Conservation (phyloP, 1,284 basidiomycete species). For the Cutaneotrichosporon curvatum region DNA sequence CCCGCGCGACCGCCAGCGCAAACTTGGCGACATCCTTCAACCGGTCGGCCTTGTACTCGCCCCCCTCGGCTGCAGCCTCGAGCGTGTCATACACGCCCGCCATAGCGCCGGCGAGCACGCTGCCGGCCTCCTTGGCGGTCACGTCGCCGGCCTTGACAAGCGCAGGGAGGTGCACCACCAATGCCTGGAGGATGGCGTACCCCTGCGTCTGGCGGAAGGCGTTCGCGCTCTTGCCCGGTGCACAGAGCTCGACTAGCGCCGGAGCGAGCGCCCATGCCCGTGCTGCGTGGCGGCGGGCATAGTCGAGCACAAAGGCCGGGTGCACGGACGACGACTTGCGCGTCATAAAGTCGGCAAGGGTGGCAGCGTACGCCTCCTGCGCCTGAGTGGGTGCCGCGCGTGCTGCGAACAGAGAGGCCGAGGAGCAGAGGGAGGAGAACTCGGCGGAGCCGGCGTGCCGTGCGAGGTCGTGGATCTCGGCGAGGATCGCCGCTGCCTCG, state of each 20-base stretch:
- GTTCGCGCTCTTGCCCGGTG: conserved; percentile 52
- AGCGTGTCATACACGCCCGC: conserved; percentile 54
- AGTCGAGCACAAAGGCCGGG: conserved; percentile 69
- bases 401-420: conserved; percentile 66
- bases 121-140: conserved; percentile 45
- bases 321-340: conserved; percentile 74
- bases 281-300: conserved; percentile 61
- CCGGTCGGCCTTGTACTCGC: conserved; percentile 56
- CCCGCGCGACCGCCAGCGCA: conserved; percentile 59
- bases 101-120: conserved; percentile 53
- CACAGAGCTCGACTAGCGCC: conserved; percentile 52
- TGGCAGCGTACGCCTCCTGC: conserved; percentile 55
- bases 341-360: conserved; percentile 68
- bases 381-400: conserved; percentile 50
- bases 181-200: conserved; percentile 62
- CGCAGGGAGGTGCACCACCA: conserved; percentile 58
- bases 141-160: conserved; percentile 48
- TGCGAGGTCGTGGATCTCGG: conserved; percentile 66
- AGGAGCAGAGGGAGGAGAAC: conserved; percentile 61
- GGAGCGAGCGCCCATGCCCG: conserved; percentile 62
- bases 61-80: conserved; percentile 49
- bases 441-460: conserved; percentile 57
- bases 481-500: conserved; percentile 50
- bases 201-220: conserved; percentile 67
- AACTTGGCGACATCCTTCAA: conserved; percentile 75